phyloP scores from a whole-genome alignment of 805 yeast species.

The Cyberlindnera japonica region DNA sequence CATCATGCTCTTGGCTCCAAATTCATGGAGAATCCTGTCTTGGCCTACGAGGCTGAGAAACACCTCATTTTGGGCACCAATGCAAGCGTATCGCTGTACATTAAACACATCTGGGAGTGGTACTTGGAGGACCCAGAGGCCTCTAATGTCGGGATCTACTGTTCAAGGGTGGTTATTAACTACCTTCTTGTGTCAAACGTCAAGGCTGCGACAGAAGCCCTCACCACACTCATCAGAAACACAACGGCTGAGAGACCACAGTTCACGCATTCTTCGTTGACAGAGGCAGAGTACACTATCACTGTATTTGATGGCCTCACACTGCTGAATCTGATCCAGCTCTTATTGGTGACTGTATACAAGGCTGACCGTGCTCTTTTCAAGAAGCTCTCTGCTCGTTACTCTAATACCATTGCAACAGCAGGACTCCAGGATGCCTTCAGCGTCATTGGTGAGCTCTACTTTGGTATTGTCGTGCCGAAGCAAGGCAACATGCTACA shows the following conservation, averaged over 20 bases:
- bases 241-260: constrained; percentile 16
- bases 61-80: constrained; percentile 66
- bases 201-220: constrained; percentile 48
- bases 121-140: constrained; percentile 28
- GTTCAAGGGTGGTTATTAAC: constrained; percentile 66
- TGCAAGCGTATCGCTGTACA: constrained; percentile 41
- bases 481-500: constrained; percentile 56
- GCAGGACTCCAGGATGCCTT: constrained; percentile 43
- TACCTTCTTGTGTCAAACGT: constrained; percentile 67
- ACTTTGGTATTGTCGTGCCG: constrained; percentile 54
- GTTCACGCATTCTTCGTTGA: constrained; percentile 24
- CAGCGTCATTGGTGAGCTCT: constrained; percentile 55
- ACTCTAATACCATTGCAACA: constrained; percentile 35
- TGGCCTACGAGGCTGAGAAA: constrained; percentile 65
- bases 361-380: constrained; percentile 51
- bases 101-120: constrained; percentile 45
- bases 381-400: constrained; percentile 48
- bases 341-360: constrained; percentile 58
- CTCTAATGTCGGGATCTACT: constrained; percentile 31
- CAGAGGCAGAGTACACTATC: constrained; percentile 32
- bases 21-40: constrained; percentile 44
- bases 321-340: constrained; percentile 64
- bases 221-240: constrained; percentile 29
- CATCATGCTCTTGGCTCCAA: constrained; percentile 72
- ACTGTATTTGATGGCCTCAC: constrained; percentile 39